Conservation (phyloP, 257 asterid species). For the Petunia axillaris region DNA sequence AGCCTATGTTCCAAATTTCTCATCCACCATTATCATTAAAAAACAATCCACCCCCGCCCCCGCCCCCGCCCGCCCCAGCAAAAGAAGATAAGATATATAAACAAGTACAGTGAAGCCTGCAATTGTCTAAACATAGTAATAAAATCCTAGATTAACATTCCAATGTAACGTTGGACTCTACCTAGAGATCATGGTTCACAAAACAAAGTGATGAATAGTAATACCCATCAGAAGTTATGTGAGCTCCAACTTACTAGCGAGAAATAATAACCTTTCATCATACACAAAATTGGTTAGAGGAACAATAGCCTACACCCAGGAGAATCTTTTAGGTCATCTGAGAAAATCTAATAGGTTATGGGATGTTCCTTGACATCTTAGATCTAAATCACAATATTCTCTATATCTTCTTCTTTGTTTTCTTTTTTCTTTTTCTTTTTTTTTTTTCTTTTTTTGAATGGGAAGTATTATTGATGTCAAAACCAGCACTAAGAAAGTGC, state of each 20-base stretch:
- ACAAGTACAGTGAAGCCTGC: background rate
- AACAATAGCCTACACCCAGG: background rate
- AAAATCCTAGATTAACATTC: background rate
- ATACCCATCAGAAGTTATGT: background rate
- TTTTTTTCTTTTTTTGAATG: too few species aligned
- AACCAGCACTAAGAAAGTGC: too few species aligned
- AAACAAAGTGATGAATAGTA: background rate
- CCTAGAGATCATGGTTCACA: background rate
- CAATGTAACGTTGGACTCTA: background rate
- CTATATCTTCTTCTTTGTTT: background rate
- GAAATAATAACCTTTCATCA: background rate
- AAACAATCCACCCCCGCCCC: background rate
- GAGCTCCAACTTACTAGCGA: background rate
- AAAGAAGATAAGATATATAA: background rate
- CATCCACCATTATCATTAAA: constrained; percentile 13
- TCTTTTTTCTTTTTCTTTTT: too few species aligned
- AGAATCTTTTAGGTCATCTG: background rate
- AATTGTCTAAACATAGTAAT: background rate
- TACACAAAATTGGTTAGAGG: too few species aligned
- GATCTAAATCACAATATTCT: background rate
- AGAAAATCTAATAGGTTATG: background rate
- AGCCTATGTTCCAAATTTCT: background rate
- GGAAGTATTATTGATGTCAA: too few species aligned
- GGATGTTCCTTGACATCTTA: background rate
- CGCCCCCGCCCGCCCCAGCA: too few species aligned